Conservation (phyloP, 768 basidiomycete species). For the Russula sp. region DNA sequence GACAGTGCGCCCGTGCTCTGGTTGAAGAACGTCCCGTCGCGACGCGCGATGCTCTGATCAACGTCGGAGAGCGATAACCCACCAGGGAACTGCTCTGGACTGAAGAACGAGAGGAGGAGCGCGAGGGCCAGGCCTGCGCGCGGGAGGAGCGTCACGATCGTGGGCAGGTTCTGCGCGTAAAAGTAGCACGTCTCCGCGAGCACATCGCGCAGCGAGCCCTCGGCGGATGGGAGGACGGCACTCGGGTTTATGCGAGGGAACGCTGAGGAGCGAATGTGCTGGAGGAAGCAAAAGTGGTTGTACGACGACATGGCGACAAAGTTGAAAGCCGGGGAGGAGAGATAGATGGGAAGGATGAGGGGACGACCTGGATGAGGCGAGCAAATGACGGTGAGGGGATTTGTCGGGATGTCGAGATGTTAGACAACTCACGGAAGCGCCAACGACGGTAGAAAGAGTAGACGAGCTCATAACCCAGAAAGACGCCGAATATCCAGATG, state of each 20-base stretch:
- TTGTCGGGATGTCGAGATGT: constrained; percentile 13
- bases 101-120: constrained; percentile 58
- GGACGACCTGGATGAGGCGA: constrained; percentile 58
- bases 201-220: constrained; percentile 37
- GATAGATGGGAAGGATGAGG: constrained; percentile 71
- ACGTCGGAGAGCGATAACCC: constrained; percentile 40
- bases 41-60: constrained; percentile 35
- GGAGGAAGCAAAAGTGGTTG: constrained; percentile 77
- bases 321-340: constrained; percentile 72
- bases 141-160: constrained; percentile 74
- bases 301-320: constrained; percentile 73
- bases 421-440: constrained; percentile 61
- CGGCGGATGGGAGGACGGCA: constrained; percentile 17
- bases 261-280: constrained; percentile 67
- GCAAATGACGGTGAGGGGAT: background rate
- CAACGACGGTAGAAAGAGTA: constrained; percentile 71
- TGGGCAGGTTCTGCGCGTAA: constrained; percentile 80
- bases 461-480: constrained; percentile 68
- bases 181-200: constrained; percentile 81
- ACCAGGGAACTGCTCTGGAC: constrained; percentile 35
- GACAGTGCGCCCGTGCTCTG: constrained; percentile 58
- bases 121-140: constrained; percentile 71
- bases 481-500: constrained; percentile 64
- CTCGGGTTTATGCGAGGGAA: constrained; percentile 45
- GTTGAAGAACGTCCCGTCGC: constrained; percentile 74